phyloP scores from a whole-genome alignment of 177 flowering plant genomes.

The Vitis hybrid region DNA sequence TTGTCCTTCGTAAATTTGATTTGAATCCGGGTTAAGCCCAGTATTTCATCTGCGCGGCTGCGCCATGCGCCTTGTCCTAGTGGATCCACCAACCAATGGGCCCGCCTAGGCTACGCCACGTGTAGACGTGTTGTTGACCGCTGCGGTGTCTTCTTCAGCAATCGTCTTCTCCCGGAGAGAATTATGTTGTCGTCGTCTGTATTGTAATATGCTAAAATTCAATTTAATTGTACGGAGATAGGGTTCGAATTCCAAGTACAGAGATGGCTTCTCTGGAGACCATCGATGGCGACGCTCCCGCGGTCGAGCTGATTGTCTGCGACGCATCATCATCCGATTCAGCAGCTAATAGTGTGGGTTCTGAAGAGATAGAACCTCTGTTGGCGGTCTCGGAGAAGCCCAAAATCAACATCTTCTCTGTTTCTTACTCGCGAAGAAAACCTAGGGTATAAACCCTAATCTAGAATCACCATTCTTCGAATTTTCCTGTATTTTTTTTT shows the following conservation, averaged over 20 bases:
- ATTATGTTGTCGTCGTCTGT: neutral
- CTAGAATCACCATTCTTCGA: neutral
- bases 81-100: neutral
- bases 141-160: neutral
- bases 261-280: conserved; percentile 22
- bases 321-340: conserved; percentile 15
- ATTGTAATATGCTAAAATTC: no score
- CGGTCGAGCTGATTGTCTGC: conserved; percentile 36
- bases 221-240: neutral
- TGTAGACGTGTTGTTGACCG: neutral
- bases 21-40: no score
- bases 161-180: neutral
- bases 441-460: conserved; percentile 27
- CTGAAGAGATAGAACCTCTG: conserved; percentile 48
- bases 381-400: conserved; percentile 41
- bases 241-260: neutral
- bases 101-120: neutral
- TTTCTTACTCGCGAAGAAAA: conserved; percentile 43
- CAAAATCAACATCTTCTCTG: conserved; percentile 59
- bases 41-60: no score
- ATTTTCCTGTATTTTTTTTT: neutral
- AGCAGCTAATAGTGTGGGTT: conserved; percentile 6
- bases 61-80: no score
- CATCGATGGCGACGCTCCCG: conserved; percentile 22
- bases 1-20: no score